Percentiles rank a stretch among this genome's conserved stretches.
These are phyloP conservation scores for Aquilaria malaccensis DNA, from an alignment of 345 rosid genomes.

Conservation along the genomic window DNA sequence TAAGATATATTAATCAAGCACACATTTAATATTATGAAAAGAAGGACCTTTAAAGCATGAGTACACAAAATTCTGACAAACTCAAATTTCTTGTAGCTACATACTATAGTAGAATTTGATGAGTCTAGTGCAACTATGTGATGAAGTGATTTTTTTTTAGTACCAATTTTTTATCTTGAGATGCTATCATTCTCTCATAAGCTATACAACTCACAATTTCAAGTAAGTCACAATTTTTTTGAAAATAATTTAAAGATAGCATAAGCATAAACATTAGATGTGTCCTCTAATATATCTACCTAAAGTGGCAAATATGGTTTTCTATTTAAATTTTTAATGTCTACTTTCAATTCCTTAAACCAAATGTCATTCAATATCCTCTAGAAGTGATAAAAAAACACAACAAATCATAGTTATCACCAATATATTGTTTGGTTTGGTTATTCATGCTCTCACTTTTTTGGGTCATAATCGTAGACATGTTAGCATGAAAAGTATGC, in stretches of 20 bases:
- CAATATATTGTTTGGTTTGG: not conserved
- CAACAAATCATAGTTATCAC: not conserved
- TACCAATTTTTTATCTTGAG: not conserved
- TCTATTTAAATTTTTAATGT: too few relatives aligned
- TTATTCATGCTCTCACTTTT: too few relatives aligned
- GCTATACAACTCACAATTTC: not conserved
- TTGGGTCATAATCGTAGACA: too few relatives aligned
- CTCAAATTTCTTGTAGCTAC: not conserved
- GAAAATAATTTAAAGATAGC: not conserved
- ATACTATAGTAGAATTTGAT: not conserved
- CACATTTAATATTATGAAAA: not conserved
- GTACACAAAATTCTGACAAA: not conserved
- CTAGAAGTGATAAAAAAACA: not conserved
- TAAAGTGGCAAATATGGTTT: too few relatives aligned
- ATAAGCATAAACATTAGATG: not conserved
- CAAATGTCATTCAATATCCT: not conserved
- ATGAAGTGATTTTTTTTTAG: not conserved
- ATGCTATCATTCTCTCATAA: not conserved
- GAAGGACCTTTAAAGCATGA: not conserved
- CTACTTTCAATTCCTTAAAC: too few relatives aligned
- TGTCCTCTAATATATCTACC: not conserved
- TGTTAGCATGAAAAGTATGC: too few relatives aligned
- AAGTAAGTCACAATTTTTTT: not conserved
- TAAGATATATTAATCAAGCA: not conserved
- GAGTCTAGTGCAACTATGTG: not conserved